These are phyloP conservation scores for Dendrobium huoshanense DNA, from an alignment of 106 monocot genomes.

Conservation along the genomic window DNA sequence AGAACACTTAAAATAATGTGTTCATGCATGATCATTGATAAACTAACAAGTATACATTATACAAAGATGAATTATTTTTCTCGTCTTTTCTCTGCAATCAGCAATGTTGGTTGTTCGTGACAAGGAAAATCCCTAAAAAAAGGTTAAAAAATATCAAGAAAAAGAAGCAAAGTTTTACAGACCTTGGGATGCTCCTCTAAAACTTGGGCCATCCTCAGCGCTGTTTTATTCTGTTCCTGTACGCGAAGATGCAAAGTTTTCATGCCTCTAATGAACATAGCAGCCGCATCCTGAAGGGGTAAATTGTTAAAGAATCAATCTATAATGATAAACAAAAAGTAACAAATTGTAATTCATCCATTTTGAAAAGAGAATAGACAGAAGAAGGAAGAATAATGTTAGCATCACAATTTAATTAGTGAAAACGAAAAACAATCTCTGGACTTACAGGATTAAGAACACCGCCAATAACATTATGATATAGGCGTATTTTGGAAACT, in stretches of 20 bases:
- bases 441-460: conserved; percentile 89
- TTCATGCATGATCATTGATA: background rate
- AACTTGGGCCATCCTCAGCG: conserved; percentile 94
- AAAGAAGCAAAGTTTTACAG: background rate
- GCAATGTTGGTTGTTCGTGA: background rate
- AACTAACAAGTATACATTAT: background rate
- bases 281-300: conserved; percentile 73
- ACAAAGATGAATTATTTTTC: background rate
- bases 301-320: background rate
- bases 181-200: conserved; percentile 99
- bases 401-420: background rate
- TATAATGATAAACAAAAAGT: conserved; percentile 4
- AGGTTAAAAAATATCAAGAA: background rate
- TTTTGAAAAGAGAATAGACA: background rate
- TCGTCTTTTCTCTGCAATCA: background rate
- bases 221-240: conserved; percentile 82
- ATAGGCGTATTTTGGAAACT: conserved; percentile 67
- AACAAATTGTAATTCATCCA: background rate
- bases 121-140: background rate
- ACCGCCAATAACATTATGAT: conserved; percentile 88
- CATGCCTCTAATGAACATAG: conserved; percentile 88
- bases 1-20: background rate
- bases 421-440: background rate
- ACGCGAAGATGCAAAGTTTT: conserved; percentile 98
- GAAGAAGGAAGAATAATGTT: background rate